These are phyloP conservation scores for Rhodotorula diobovata DNA, from an alignment of 768 basidiomycete genomes.

Conservation along the genomic window DNA sequence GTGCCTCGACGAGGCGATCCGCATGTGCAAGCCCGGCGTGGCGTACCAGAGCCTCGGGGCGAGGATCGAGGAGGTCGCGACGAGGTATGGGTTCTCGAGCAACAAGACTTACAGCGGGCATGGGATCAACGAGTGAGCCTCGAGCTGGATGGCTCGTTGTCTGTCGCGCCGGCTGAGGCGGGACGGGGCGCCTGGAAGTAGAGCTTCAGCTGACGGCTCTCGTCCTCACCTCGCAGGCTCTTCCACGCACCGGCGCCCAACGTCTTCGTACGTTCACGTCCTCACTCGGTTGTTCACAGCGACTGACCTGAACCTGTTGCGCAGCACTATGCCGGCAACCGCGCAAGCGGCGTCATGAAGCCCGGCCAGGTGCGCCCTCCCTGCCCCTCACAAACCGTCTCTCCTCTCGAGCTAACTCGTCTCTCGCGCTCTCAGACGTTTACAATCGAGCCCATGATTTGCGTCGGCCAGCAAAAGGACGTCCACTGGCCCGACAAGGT, in stretches of 20 bases:
- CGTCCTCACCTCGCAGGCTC: neutral
- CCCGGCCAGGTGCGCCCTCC: slow-evolving; percentile 9
- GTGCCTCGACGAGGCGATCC: slow-evolving; percentile 82
- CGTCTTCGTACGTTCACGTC: neutral
- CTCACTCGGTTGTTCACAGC: neutral
- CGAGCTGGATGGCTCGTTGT: fast-evolving
- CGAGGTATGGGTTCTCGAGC: slow-evolving; percentile 76
- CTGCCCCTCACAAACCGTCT: neutral
- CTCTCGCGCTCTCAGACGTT: slow-evolving; percentile 11
- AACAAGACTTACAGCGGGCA: slow-evolving; percentile 59
- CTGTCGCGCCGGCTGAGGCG: neutral
- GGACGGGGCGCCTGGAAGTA: neutral
- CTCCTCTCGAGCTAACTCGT: neutral
- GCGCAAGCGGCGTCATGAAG: slow-evolving; percentile 30
- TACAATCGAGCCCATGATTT: slow-evolving; percentile 45
- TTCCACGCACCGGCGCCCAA: slow-evolving; percentile 32
- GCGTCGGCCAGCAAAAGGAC: slow-evolving; percentile 31
- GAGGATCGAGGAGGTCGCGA: slow-evolving; percentile 79
- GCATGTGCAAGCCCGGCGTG: slow-evolving; percentile 86
- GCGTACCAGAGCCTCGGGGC: slow-evolving; percentile 83
- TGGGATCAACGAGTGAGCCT: slow-evolving; percentile 41
- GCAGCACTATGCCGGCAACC: slow-evolving; percentile 41
- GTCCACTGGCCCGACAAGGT: slow-evolving; percentile 43
- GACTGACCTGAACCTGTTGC: neutral
- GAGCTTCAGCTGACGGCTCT: no score